These are phyloP conservation scores for Oropetium thomaeum DNA, from an alignment of 176 grass and related monocot species.

Conservation along the genomic window DNA sequence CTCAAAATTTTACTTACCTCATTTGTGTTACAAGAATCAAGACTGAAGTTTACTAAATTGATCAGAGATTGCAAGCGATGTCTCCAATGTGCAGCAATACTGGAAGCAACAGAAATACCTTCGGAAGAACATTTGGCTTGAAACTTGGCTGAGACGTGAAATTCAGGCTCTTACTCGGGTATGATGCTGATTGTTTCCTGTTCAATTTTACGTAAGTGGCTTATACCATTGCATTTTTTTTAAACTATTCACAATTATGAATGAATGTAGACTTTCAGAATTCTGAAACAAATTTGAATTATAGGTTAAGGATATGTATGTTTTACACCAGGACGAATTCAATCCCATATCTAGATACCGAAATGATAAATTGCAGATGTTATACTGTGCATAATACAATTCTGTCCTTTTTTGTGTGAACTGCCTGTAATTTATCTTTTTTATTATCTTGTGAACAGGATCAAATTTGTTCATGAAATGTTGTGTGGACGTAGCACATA, in stretches of 20 bases:
- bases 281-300: not conserved
- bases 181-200: not conserved
- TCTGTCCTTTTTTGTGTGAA: not conserved
- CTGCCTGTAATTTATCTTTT: not conserved
- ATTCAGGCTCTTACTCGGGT: conserved; percentile 56
- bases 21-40: conserved; percentile 4
- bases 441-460: not conserved
- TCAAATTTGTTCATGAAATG: not conserved
- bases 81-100: conserved; percentile 29
- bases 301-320: not conserved
- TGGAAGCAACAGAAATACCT: conserved; percentile 48
- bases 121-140: conserved; percentile 40
- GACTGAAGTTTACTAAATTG: not conserved
- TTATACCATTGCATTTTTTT: not conserved
- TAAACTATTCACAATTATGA: not conserved
- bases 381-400: not conserved
- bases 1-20: not conserved
- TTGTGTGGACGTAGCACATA: not conserved
- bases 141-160: conserved; percentile 57
- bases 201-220: not conserved
- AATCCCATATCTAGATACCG: not conserved
- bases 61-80: conserved; percentile 30
- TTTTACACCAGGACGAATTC: not conserved
- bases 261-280: not conserved
- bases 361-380: not conserved